These are phyloP conservation scores for Chrysoporthe austroafricana DNA, from an alignment of 2,329 filamentous ascomycete genomes.

Conservation along the genomic window DNA sequence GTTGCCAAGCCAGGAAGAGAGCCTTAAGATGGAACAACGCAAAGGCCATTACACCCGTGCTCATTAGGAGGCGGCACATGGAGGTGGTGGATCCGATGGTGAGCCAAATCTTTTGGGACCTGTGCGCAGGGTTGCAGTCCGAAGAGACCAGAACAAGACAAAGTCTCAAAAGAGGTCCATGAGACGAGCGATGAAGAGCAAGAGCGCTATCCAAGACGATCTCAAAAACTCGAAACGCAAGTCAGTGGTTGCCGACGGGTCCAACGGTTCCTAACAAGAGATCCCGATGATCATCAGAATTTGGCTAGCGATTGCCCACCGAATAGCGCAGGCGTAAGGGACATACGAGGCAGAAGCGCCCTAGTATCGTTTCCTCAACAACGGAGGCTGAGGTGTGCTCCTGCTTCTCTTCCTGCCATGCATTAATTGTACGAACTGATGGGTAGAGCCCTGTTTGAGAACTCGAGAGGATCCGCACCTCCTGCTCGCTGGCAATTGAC, in stretches of 20 bases:
- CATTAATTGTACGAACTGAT: neutral
- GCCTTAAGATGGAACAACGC: constrained; percentile 75
- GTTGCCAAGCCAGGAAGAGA: constrained; percentile 83
- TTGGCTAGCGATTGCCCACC: neutral
- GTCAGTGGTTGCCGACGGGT: neutral
- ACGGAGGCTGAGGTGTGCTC: neutral
- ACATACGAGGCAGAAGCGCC: neutral
- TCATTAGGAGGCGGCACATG: constrained; percentile 41
- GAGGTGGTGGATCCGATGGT: neutral
- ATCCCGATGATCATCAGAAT: neutral
- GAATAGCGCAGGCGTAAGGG: neutral
- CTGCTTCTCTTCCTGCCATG: neutral
- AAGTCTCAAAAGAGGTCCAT: too few species aligned
- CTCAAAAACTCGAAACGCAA: neutral
- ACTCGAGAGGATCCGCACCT: neutral
- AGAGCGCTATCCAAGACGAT: neutral
- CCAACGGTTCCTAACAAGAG: neutral
- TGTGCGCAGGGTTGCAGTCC: neutral
- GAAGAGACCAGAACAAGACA: neutral
- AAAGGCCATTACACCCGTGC: constrained; percentile 63
- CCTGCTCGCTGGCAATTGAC: neutral
- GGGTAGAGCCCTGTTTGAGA: neutral
- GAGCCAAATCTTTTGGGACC: neutral
- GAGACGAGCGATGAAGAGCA: neutral
- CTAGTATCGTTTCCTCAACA: too few species aligned